These are phyloP conservation scores for Hypomyces perniciosus DNA, from an alignment of 2,329 filamentous ascomycete species.

Conservation along the genomic window DNA sequence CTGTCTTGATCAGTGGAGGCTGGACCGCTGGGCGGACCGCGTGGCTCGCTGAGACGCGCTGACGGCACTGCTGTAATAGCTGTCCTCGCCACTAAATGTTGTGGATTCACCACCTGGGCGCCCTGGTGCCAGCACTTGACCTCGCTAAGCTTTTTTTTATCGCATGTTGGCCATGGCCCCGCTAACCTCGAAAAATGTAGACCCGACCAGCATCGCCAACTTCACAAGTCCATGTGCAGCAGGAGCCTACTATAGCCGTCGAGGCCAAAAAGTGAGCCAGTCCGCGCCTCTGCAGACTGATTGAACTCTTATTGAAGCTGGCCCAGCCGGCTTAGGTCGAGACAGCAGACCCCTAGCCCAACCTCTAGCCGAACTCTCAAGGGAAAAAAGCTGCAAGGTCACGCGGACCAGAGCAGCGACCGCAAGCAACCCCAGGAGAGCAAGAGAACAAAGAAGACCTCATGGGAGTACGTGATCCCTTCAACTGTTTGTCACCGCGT, in stretches of 20 bases:
- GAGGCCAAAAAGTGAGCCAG: slow-evolving; percentile 7
- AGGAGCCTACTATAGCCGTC: slow-evolving; percentile 1
- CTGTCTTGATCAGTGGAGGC: background rate
- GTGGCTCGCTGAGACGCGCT: slow-evolving; percentile 8
- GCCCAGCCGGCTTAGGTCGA: background rate
- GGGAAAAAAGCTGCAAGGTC: slow-evolving; percentile 23
- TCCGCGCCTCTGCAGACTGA: background rate
- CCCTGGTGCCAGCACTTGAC: too few relatives aligned
- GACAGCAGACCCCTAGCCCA: slow-evolving; percentile 6
- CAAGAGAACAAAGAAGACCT: slow-evolving; percentile 19
- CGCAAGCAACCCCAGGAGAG: background rate
- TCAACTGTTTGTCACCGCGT: background rate
- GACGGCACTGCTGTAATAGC: background rate
- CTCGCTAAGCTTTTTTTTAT: slow-evolving; percentile 1
- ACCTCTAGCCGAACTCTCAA: background rate
- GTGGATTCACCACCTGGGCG: background rate
- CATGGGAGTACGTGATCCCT: slow-evolving; percentile 27
- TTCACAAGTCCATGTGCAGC: background rate
- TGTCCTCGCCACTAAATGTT: slow-evolving; percentile 3
- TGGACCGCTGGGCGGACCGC: background rate
- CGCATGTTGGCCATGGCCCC: slow-evolving; percentile 5
- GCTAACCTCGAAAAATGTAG: slow-evolving; percentile 12
- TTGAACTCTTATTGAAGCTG: background rate
- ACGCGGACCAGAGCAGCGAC: slow-evolving; percentile 13
- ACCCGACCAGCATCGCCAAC: slow-evolving; percentile 13